These are phyloP conservation scores for Lathyrus aphaca DNA, from an alignment of 306 rosid species.

Conservation along the genomic window DNA sequence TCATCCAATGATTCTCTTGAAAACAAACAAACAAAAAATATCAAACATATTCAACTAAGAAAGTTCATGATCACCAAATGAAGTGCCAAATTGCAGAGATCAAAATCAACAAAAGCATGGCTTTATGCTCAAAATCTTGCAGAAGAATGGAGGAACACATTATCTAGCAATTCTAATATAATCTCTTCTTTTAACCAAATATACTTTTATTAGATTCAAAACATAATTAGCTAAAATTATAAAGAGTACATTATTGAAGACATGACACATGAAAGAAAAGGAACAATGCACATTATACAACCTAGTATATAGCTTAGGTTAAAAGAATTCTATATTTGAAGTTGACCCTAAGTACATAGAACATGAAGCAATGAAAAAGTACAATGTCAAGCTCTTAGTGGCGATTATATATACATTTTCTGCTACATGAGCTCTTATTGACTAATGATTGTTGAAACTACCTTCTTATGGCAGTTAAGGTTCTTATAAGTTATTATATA, in stretches of 20 bases:
- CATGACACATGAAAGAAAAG: constrained; percentile 30
- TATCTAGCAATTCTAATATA: constrained; percentile 14
- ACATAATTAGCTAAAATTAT: constrained; percentile 33
- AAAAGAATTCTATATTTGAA: constrained; percentile 27
- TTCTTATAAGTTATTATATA: constrained; percentile 15
- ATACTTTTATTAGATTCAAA: constrained; percentile 12
- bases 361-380: too few species aligned
- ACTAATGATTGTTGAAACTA: neutral
- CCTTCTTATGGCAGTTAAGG: constrained; percentile 1
- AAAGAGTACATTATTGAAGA: constrained; percentile 41
- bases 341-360: too few species aligned
- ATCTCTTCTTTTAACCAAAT: constrained; percentile 13
- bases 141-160: too few species aligned
- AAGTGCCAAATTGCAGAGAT: too few species aligned
- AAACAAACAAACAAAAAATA: too few species aligned
- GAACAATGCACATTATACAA: constrained; percentile 37
- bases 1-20: too few species aligned
- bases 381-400: neutral
- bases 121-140: too few species aligned
- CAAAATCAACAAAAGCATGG: too few species aligned
- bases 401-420: too few species aligned
- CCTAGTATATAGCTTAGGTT: constrained; percentile 20
- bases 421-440: neutral
- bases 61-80: too few species aligned
- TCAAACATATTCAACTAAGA: too few species aligned